These are phyloP conservation scores for Nemophila menziesii DNA, from an alignment of 257 asterid genomes.

Conservation along the genomic window DNA sequence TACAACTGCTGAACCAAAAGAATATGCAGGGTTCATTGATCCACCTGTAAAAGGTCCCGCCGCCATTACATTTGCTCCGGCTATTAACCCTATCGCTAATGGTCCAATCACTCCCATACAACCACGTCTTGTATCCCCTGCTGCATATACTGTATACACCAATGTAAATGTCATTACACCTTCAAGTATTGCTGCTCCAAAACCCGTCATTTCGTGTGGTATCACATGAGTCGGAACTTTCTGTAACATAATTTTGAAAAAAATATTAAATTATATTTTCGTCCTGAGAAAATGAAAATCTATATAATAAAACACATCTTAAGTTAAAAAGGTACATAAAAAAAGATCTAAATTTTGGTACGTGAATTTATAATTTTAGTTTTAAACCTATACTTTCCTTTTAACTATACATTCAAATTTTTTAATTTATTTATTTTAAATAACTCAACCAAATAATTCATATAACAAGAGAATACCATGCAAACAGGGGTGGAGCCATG, in stretches of 20 bases:
- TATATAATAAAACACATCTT: too few relatives aligned
- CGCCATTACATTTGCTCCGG: slow-evolving; percentile 59
- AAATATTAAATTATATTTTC: background rate
- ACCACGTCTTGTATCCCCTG: slow-evolving; percentile 36
- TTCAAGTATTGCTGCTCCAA: slow-evolving; percentile 53
- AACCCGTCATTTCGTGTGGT: slow-evolving; percentile 56
- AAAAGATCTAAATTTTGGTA: too few relatives aligned
- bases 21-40: slow-evolving; percentile 59
- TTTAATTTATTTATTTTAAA: too few relatives aligned
- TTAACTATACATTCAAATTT: too few relatives aligned
- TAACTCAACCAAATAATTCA: too few relatives aligned
- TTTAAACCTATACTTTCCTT: too few relatives aligned
- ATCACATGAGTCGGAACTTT: slow-evolving; percentile 29
- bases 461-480: too few relatives aligned
- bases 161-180: slow-evolving; percentile 55
- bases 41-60: slow-evolving; percentile 63
- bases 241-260: slow-evolving; percentile 12
- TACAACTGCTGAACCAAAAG: slow-evolving; percentile 41
- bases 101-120: slow-evolving; percentile 43
- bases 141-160: slow-evolving; percentile 54
- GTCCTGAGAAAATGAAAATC: too few relatives aligned
- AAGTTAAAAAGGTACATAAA: too few relatives aligned
- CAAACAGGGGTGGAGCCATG: too few relatives aligned
- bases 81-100: slow-evolving; percentile 36
- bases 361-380: too few relatives aligned